Conservation (phyloP, 257 asterid genomes). For the Salvia rosmarinus region DNA sequence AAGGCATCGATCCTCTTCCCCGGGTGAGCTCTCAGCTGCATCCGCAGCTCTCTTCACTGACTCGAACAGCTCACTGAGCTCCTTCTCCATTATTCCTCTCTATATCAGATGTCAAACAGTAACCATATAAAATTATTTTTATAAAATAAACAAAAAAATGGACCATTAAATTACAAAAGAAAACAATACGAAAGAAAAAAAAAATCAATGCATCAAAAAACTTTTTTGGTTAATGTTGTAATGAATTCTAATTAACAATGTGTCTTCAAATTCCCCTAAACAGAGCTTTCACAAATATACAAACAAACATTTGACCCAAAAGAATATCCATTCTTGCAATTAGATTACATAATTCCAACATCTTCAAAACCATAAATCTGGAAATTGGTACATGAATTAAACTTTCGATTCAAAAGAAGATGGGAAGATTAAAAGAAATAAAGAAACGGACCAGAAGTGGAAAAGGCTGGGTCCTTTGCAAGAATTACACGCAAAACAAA, state of each 20-base stretch:
- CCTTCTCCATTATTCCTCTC: slow-evolving; percentile 72
- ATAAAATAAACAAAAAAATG: no score
- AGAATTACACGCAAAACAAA: slow-evolving; percentile 26
- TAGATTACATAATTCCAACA: neutral
- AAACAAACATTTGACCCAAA: slow-evolving; percentile 16
- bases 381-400: slow-evolving; percentile 13
- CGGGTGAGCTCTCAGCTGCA: slow-evolving; percentile 56
- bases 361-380: neutral
- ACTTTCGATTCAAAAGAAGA: neutral
- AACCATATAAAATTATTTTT: neutral
- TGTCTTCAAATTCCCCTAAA: neutral
- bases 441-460: slow-evolving; percentile 2
- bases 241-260: neutral
- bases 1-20: slow-evolving; percentile 67
- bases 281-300: neutral
- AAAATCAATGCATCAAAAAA: slow-evolving; percentile 10
- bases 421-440: neutral
- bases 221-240: neutral
- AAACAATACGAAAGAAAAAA: neutral
- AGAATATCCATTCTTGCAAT: slow-evolving; percentile 31
- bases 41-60: slow-evolving; percentile 83
- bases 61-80: slow-evolving; percentile 75
- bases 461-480: neutral
- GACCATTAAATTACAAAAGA: slow-evolving; percentile 6
- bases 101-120: slow-evolving; percentile 26